Evolutionary conservation across 1,284 basidiomycete genomes (phyloP), one percentile per base, ranked within the genome.

Genomic region (Phylloporus sp.): DNA sequence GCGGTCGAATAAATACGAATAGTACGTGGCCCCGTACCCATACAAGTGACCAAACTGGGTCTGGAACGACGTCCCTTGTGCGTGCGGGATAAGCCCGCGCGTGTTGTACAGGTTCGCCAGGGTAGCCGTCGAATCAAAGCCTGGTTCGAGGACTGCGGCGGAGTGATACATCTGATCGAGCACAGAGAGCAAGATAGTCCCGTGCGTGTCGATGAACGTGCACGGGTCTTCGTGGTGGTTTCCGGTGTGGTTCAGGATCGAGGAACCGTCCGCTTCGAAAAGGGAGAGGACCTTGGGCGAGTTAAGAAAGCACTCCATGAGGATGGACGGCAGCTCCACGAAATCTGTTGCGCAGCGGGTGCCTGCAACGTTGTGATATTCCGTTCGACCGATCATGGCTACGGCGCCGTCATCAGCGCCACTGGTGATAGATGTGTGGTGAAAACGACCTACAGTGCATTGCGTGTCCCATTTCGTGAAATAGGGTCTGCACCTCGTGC

Each of bases 261-360:
- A 76, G 11, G 81, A 84, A 56, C 75, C 80, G 66, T 83, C 80
- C 53, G 74, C 72, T 64, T 86, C 83, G 70, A 98, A 95, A 20
- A 98, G 85, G 12, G 89, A 85, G 20, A 98, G 86, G 22, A 98
- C 95, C 12, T 81, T 78, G 0, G 94, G 89, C 0, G 96, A 96
- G 49, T 86, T 90, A 44, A 98, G 86, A 80, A 99, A 94, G 74
- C 96, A 95, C 76, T 99, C 98, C 98, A 99, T 99, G 28, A 99
- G 87, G 70, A 99, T 98, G 15, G 96, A 98, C 0, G 97, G 98
- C 4, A 99, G 83, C 75, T 99, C 97, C 69, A 98, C 97, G 74
- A 99, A 98, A 76, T 99, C 97, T 0, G 97, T 99, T 0, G 98
- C 94, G 74, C 96, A 98, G n/a, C 98, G 92, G 3, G 97, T 99